Conservation (phyloP, 2,329 filamentous ascomycete genomes). For the Aspergillus phoenicis region DNA sequence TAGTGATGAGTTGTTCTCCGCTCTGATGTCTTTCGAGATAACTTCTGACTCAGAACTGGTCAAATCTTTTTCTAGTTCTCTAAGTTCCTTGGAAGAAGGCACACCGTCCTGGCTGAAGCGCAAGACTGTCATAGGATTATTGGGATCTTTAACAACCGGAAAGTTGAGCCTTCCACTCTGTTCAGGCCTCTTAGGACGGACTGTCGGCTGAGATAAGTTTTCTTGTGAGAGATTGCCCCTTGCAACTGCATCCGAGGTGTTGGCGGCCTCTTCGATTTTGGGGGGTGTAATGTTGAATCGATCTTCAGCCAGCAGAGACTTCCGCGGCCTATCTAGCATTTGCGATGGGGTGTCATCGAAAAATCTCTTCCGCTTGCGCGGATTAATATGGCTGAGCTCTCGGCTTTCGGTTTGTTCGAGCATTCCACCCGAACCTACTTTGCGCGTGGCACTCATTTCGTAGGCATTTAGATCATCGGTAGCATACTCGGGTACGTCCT, state of each 20-base stretch:
- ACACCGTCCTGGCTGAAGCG: constrained; percentile 68
- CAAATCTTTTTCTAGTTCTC: constrained; percentile 19
- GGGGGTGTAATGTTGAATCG: neutral
- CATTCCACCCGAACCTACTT: neutral
- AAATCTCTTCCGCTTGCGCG: constrained; percentile 16
- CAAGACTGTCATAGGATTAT: constrained; percentile 63
- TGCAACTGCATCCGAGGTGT: constrained; percentile 13
- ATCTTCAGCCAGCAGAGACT: neutral
- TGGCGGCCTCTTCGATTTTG: constrained; percentile 4
- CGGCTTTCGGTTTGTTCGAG: constrained; percentile 3
- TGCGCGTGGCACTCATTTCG: neutral
- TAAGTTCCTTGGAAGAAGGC: constrained; percentile 52
- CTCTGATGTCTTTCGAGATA: constrained; percentile 8
- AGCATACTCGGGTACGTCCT: constrained; percentile 6
- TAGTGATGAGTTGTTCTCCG: constrained; percentile 20
- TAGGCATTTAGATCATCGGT: neutral
- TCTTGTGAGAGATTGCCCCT: constrained; percentile 22
- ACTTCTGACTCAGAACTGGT: constrained; percentile 10
- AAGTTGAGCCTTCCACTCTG: constrained; percentile 61
- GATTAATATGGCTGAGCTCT: neutral
- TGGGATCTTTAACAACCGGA: constrained; percentile 74
- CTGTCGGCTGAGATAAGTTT: constrained; percentile 29
- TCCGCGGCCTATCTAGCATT: neutral
- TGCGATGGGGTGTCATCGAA: neutral
- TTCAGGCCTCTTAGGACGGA: constrained; percentile 31